Evolutionary conservation across 305 asterid species (phyloP), one percentile per base, ranked within the genome.

Genomic region (Fraxinus albicans): DNA sequence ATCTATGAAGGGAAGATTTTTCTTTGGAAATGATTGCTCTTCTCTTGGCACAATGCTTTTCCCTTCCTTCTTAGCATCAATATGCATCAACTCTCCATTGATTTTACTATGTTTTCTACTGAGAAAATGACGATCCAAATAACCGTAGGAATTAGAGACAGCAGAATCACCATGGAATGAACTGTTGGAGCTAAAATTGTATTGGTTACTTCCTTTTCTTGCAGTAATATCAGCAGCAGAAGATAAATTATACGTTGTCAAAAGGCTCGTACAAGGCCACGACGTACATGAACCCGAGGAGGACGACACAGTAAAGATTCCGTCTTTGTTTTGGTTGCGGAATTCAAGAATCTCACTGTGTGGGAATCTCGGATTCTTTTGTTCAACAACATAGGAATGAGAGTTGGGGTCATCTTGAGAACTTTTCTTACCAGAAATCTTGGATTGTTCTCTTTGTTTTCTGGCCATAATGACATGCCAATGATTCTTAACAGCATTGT

Each of bases 401-500:
- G 88, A 75, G 73, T 82, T 87, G 77, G 87, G 80, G 83, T 89
- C 84, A 65, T 42, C 25, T 4, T 17, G 67, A 19, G 23, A 55
- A 23, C 78, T 85, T 82, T 86, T 89, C 85, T 91, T 93, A 80
- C 88, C 88, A 69, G 80, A 80, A 38, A 89, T 42, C 86, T 92
- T 94, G 84, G 93, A 87, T 83, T 90, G 92, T 81, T 94, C 94
- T 83, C 98, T 89, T 87, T 94, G 96, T 77, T 86, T 95, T 84
- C 98, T 91, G 15, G 98, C 98, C 98, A 92, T 94, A 13, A 95
- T 84, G 1, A 94, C 98, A 85, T 95, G 98, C 98, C 98, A 94
- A 80, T 95, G 98, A 82, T 95, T 95, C 87, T 95, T 95, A 4
- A 95, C 98, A 6, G 98, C 97, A 86, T 95, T 95, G 74, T 95